Percentiles rank a stretch among this genome's conserved stretches.
phyloP scores from a whole-genome alignment of 2,329 filamentous ascomycete species.

The Calonectria hongkongensis region DNA sequence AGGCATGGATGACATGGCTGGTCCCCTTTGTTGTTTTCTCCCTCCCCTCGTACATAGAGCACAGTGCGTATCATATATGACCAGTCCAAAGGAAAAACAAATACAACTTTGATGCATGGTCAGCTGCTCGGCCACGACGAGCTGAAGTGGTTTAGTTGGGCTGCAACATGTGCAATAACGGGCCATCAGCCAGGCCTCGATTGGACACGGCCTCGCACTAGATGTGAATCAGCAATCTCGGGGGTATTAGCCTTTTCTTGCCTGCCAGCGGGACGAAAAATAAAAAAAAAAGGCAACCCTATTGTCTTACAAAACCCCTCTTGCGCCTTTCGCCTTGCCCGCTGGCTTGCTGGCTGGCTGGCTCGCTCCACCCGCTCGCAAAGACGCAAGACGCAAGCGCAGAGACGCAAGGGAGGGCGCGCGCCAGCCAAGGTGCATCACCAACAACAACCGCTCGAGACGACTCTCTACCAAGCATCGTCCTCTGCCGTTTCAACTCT shows the following conservation, averaged over 20 bases:
- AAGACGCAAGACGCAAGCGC: too few relatives aligned
- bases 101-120: constrained; percentile 11
- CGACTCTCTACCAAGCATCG: neutral
- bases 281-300: neutral
- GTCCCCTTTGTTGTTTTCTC: neutral
- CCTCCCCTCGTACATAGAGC: neutral
- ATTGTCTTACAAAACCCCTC: constrained; percentile 8
- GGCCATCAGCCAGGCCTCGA: neutral
- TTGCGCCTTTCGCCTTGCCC: too few relatives aligned
- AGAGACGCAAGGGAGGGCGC: neutral
- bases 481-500: constrained; percentile 2
- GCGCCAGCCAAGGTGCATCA: neutral
- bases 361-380: too few relatives aligned
- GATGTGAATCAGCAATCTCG: constrained; percentile 23
- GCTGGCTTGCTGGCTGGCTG: too few relatives aligned
- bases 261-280: constrained; percentile 14
- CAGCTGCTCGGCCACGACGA: neutral
- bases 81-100: neutral
- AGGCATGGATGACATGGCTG: too few relatives aligned
- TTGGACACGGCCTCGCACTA: neutral
- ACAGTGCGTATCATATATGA: constrained; percentile 20
- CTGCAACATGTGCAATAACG: constrained; percentile 10
- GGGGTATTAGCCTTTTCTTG: constrained; percentile 4
- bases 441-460: neutral
- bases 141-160: constrained; percentile 12